These are phyloP conservation scores for Pestalotiopsis sp. DNA, from an alignment of 2,329 filamentous ascomycete species.

Conservation along the genomic window DNA sequence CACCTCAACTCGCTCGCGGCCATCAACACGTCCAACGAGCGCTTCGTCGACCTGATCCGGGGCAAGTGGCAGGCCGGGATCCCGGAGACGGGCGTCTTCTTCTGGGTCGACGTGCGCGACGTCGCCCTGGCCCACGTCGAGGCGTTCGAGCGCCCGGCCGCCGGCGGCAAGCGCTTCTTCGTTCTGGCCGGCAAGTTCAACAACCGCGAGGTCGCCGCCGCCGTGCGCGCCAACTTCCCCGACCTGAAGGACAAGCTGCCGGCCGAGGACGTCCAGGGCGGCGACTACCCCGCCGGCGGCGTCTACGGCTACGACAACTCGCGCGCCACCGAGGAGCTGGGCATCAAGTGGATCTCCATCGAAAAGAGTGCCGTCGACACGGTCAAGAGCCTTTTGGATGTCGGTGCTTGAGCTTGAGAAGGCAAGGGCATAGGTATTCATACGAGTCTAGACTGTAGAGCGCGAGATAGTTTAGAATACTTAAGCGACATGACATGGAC, in stretches of 20 bases:
- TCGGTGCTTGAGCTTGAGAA: slow-evolving; percentile 28
- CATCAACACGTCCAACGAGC: slow-evolving; percentile 57
- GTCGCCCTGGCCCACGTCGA: slow-evolving; percentile 55
- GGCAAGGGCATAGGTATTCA: not conserved
- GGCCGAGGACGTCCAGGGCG: slow-evolving; percentile 43
- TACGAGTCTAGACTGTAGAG: too few relatives aligned
- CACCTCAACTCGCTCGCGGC: slow-evolving; percentile 45
- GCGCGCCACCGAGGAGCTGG: slow-evolving; percentile 60
- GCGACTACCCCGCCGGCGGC: slow-evolving; percentile 41
- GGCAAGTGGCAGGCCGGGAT: slow-evolving; percentile 52
- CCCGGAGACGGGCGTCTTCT: slow-evolving; percentile 41
- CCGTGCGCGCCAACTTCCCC: slow-evolving; percentile 51
- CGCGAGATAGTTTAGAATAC: too few relatives aligned
- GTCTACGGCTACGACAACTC: slow-evolving; percentile 61
- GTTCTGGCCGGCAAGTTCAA: slow-evolving; percentile 48
- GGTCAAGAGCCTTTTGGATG: slow-evolving; percentile 62
- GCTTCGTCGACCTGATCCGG: slow-evolving; percentile 51
- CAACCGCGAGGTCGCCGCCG: slow-evolving; percentile 46
- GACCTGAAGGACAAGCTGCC: slow-evolving; percentile 52
- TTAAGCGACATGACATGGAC: too few relatives aligned
- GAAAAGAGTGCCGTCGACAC: slow-evolving; percentile 67
- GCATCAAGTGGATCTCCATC: slow-evolving; percentile 62
- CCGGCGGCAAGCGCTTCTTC: slow-evolving; percentile 54
- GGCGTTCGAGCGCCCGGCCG: slow-evolving; percentile 50
- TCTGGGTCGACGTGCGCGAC: slow-evolving; percentile 61